Evolutionary conservation across 331 rosid genomes (phyloP).

Genomic region (Dryas integrifolia): DNA sequence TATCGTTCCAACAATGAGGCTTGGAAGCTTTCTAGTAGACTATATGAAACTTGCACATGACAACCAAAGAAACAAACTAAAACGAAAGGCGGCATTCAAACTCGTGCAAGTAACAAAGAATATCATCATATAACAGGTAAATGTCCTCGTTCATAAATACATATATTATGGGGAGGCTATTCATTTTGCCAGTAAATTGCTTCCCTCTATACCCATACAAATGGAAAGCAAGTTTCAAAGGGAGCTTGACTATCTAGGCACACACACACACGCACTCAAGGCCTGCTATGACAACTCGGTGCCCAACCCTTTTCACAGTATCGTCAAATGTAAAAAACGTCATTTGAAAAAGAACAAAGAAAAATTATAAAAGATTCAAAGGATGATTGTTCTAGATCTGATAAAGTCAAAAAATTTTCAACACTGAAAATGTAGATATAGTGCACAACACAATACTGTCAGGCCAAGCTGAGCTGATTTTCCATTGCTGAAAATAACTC

Average conservation of each 20-base stretch:
- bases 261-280: not conserved
- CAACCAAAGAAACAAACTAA: not conserved
- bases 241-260: constrained; percentile 3
- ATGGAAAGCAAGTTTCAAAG: not conserved
- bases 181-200: constrained; percentile 6
- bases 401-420: constrained; percentile 41
- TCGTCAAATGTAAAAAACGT: not conserved
- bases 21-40: not conserved
- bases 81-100: not conserved
- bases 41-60: not conserved
- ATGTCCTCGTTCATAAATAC: constrained; percentile 1
- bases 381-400: constrained; percentile 10
- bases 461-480: constrained; percentile 33
- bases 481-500: constrained; percentile 26
- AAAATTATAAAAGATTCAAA: not conserved
- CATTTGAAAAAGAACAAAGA: not conserved
- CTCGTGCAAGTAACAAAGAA: not conserved
- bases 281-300: constrained; percentile 7
- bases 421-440: constrained; percentile 22
- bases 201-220: not conserved
- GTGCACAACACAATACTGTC: constrained; percentile 26
- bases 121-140: not conserved
- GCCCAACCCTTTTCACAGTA: constrained; percentile 18
- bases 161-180: constrained; percentile 17
- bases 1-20: not conserved